These are phyloP conservation scores for Penicillium subrubescens DNA, from an alignment of 495 filamentous ascomycete genomes.

Conservation along the genomic window DNA sequence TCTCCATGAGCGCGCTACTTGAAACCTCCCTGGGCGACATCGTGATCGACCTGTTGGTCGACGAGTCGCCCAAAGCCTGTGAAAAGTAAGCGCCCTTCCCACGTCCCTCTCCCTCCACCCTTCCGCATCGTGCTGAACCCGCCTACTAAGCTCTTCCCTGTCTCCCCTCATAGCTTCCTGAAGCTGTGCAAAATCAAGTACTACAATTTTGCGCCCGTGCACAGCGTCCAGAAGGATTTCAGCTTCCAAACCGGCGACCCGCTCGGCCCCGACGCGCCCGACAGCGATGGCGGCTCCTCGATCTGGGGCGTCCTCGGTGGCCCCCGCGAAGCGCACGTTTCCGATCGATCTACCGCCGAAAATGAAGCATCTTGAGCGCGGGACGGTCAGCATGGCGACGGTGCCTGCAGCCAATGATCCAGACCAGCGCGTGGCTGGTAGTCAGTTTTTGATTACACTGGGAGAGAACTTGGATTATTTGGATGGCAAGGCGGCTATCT, in stretches of 20 bases:
- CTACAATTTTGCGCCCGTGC: constrained; percentile 92
- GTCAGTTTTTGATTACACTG: constrained; percentile 88
- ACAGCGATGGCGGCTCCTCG: constrained; percentile 87
- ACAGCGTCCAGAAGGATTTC: constrained; percentile 87
- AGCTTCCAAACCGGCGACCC: constrained; percentile 96
- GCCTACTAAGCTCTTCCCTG: constrained; percentile 53
- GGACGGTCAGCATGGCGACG: constrained; percentile 94
- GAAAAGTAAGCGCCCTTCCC: constrained; percentile 70
- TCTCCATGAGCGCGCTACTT: constrained; percentile 73
- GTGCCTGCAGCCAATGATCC: constrained; percentile 73
- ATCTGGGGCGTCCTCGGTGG: constrained; percentile 86
- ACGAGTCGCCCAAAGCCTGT: constrained; percentile 84
- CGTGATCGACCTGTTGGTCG: constrained; percentile 85
- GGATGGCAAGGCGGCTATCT: constrained; percentile 89
- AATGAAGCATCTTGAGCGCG: constrained; percentile 80
- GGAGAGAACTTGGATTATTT: constrained; percentile 86
- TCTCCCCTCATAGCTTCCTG: constrained; percentile 68
- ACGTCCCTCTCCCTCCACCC: not conserved
- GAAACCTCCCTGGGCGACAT: constrained; percentile 93
- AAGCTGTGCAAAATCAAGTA: constrained; percentile 98
- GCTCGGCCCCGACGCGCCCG: constrained; percentile 75
- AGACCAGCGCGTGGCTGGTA: constrained; percentile 77
- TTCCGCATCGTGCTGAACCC: constrained; percentile 38
- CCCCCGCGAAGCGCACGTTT: constrained; percentile 73
- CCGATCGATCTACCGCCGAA: constrained; percentile 79